A percentile compares a stretch with the other conserved stretches of the same genome.
Evolutionary conservation across 2,329 filamentous ascomycete genomes (phyloP).

Genomic region (Colletotrichum plurivorum): DNA sequence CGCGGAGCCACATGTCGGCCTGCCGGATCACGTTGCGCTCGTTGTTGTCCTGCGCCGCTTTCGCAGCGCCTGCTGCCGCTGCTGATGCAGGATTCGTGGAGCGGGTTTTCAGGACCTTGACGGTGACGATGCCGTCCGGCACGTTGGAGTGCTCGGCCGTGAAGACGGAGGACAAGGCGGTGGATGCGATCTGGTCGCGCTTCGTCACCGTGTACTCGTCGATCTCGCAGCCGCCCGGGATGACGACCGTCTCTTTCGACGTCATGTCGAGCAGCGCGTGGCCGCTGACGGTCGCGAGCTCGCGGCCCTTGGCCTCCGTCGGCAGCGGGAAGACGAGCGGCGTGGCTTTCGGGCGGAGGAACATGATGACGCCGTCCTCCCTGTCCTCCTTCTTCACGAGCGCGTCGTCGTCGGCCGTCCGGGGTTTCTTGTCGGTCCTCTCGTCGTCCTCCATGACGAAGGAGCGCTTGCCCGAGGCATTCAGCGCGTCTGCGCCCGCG

Average conservation of each 20-base stretch:
- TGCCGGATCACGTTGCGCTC: conserved; percentile 71
- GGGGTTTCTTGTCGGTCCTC: conserved; percentile 58
- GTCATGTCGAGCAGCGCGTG: conserved; percentile 66
- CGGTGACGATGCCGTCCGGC: conserved; percentile 68
- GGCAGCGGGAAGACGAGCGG: conserved; percentile 67
- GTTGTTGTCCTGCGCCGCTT: conserved; percentile 59
- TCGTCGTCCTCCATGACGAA: conserved; percentile 60
- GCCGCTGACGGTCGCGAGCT: conserved; percentile 60
- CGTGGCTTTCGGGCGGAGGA: conserved; percentile 64
- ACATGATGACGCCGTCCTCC: conserved; percentile 70
- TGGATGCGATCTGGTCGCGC: conserved; percentile 69
- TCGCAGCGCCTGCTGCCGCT: background rate
- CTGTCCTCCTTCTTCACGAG: conserved; percentile 43
- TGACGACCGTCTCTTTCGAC: conserved; percentile 61
- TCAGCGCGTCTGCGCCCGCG: conserved; percentile 53
- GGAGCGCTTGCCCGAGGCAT: conserved; percentile 66
- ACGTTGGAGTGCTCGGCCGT: conserved; percentile 67
- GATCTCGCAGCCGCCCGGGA: conserved; percentile 65
- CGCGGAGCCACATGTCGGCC: conserved; percentile 72
- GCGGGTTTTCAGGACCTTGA: conserved; percentile 72
- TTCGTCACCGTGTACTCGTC: conserved; percentile 70
- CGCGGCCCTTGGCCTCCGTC: conserved; percentile 60
- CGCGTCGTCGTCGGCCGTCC: conserved; percentile 50
- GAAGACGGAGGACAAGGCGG: conserved; percentile 69
- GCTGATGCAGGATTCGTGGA: conserved; percentile 38